Evolutionary conservation across 768 basidiomycete genomes (phyloP).

Genomic region (Lactarius psammicola): DNA sequence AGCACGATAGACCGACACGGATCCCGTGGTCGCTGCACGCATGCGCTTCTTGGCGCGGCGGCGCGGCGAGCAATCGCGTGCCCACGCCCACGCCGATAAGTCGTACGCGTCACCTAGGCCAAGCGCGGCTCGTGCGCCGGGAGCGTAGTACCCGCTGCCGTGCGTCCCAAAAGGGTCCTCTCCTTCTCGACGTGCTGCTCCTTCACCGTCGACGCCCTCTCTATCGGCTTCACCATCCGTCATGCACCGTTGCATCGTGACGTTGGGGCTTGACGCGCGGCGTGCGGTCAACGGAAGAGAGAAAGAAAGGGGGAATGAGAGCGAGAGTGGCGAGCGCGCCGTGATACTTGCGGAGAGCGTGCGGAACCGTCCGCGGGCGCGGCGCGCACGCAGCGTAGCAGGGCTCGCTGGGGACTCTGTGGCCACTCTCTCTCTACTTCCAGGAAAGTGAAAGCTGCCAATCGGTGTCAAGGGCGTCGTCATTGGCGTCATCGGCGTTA

Average conservation of each 20-base stretch:
- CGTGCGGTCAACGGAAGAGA: constrained; percentile 16
- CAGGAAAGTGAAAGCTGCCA: not conserved
- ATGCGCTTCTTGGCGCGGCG: not conserved
- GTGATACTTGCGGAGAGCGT: constrained; percentile 17
- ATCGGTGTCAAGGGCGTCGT: constrained; percentile 6
- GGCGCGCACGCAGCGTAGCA: not conserved
- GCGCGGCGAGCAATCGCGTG: constrained; percentile 10
- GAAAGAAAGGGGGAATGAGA: constrained; percentile 12
- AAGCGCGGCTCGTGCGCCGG: constrained; percentile 8
- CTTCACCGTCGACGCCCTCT: too few relatives aligned
- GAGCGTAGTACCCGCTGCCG: constrained; percentile 17
- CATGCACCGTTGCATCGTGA: constrained; percentile 2
- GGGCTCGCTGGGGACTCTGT: not conserved
- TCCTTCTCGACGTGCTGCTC: not conserved
- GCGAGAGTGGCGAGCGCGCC: constrained; percentile 20
- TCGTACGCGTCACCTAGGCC: constrained; percentile 18
- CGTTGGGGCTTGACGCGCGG: constrained; percentile 6
- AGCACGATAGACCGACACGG: constrained; percentile 3
- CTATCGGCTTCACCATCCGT: not conserved
- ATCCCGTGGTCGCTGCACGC: not conserved
- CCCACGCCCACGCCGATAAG: constrained; percentile 23
- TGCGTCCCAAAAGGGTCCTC: constrained; percentile 20
- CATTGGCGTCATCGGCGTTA: not conserved
- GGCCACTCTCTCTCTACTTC: not conserved
- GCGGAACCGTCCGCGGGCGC: constrained; percentile 10